These are phyloP conservation scores for Penicillium chermesinum DNA, from an alignment of 495 filamentous ascomycete species.

Conservation along the genomic window DNA sequence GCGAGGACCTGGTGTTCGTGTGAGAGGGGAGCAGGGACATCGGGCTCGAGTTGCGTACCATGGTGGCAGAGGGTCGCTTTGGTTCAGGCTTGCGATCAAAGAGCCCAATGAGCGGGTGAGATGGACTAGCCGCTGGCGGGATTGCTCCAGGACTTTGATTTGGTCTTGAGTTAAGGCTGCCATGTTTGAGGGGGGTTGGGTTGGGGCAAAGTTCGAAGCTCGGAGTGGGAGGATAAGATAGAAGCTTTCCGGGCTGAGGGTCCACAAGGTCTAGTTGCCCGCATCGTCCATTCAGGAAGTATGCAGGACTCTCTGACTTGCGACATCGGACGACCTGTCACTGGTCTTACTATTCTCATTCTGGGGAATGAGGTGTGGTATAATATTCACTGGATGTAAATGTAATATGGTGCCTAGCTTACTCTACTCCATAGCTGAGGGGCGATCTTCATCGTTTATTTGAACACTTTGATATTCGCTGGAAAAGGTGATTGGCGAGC, in stretches of 20 bases:
- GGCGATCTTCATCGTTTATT: too few relatives aligned
- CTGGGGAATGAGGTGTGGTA: too few relatives aligned
- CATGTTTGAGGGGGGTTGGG: conserved; percentile 19
- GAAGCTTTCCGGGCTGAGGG: neutral
- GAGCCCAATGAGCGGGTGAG: conserved; percentile 61
- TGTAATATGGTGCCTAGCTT: too few relatives aligned
- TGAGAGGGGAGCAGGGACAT: conserved; percentile 2
- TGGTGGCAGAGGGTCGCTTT: conserved; percentile 53
- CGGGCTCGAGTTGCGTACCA: conserved; percentile 42
- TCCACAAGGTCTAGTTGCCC: too few relatives aligned
- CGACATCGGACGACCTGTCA: too few relatives aligned
- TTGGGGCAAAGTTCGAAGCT: neutral
- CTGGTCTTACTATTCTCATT: too few relatives aligned
- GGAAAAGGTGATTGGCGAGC: too few relatives aligned
- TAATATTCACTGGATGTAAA: too few relatives aligned
- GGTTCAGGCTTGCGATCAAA: conserved; percentile 50
- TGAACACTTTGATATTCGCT: too few relatives aligned
- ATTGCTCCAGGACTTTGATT: conserved; percentile 67
- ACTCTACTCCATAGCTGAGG: too few relatives aligned
- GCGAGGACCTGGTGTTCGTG: conserved; percentile 49
- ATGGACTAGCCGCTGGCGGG: conserved; percentile 65
- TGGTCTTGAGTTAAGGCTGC: conserved; percentile 48
- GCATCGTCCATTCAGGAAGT: too few relatives aligned
- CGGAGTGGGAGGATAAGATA: neutral
- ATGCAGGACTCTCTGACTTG: too few relatives aligned